Evolutionary conservation across 2,329 filamentous ascomycete genomes (phyloP).

Genomic region (Teratosphaeria zuluensis): DNA sequence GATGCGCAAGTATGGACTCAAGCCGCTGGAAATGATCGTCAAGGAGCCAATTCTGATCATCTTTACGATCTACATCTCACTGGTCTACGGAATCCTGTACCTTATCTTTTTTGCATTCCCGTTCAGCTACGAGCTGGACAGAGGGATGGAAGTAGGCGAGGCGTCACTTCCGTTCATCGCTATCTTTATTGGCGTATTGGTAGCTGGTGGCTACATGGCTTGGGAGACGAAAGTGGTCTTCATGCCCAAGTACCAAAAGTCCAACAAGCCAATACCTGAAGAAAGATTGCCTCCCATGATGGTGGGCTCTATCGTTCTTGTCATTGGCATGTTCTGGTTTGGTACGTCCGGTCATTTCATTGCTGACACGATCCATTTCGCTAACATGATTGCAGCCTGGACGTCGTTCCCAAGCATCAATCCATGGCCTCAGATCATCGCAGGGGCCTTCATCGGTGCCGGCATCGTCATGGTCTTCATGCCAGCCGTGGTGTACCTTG

Average conservation of each 20-base stretch:
- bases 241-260: slow-evolving; percentile 9
- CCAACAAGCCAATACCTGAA: slow-evolving; percentile 26
- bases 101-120: slow-evolving; percentile 42
- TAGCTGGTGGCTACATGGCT: slow-evolving; percentile 15
- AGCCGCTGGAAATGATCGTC: slow-evolving; percentile 33
- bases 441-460: slow-evolving; percentile 32
- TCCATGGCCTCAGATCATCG: slow-evolving; percentile 33
- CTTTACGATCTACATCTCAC: slow-evolving; percentile 34
- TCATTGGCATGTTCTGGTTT: slow-evolving; percentile 43
- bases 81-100: slow-evolving; percentile 29
- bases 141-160: slow-evolving; percentile 32
- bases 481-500: slow-evolving; percentile 33
- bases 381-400: slow-evolving; percentile 25
- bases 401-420: slow-evolving; percentile 36
- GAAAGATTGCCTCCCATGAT: slow-evolving; percentile 41
- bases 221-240: slow-evolving; percentile 11
- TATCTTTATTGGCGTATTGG: slow-evolving; percentile 32
- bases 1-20: slow-evolving; percentile 34
- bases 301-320: slow-evolving; percentile 39
- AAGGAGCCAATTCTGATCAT: slow-evolving; percentile 40
- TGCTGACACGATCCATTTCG: neutral
- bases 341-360: slow-evolving; percentile 7
- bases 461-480: slow-evolving; percentile 39
- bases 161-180: slow-evolving; percentile 35
- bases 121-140: slow-evolving; percentile 33